Conservation (phyloP, 768 basidiomycete species). For the Psilocybe cyanescens region DNA sequence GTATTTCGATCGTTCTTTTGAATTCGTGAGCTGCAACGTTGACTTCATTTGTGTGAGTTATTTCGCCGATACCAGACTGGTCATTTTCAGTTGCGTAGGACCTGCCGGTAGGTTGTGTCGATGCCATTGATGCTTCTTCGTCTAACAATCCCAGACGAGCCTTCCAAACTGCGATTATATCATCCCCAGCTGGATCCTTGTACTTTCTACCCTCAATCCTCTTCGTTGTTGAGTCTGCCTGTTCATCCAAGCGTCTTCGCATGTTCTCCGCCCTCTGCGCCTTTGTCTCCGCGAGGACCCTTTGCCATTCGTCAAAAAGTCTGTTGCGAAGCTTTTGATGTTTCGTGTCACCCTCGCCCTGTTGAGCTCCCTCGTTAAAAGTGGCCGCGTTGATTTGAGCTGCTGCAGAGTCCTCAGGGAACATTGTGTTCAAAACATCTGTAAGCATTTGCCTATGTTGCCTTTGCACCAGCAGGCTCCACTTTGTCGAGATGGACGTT, state of each 20-base stretch:
- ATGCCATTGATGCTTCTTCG: no score
- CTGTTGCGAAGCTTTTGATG: background rate
- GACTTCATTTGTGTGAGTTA: no score
- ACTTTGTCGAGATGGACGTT: background rate
- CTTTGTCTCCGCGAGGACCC: background rate
- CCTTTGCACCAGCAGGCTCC: background rate
- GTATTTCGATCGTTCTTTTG: no score
- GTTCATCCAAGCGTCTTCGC: background rate
- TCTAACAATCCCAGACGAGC: no score
- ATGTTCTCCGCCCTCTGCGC: background rate
- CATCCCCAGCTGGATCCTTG: background rate
- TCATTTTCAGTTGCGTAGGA: no score
- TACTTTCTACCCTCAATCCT: constrained; percentile 2
- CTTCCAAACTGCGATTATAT: constrained; percentile 1
- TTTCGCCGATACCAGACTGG: no score
- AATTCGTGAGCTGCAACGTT: no score
- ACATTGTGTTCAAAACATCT: background rate
- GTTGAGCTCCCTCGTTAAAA: no score
- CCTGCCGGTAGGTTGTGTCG: no score
- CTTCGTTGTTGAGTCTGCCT: background rate
- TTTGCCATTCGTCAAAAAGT: constrained; percentile 3
- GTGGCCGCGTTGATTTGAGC: no score
- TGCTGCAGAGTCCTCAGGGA: background rate
- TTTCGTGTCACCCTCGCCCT: background rate
- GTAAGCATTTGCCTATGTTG: background rate